Base-by-base conservation (phyloP, 1,284 basidiomycete genomes). In the Boletus sp. region DNA sequence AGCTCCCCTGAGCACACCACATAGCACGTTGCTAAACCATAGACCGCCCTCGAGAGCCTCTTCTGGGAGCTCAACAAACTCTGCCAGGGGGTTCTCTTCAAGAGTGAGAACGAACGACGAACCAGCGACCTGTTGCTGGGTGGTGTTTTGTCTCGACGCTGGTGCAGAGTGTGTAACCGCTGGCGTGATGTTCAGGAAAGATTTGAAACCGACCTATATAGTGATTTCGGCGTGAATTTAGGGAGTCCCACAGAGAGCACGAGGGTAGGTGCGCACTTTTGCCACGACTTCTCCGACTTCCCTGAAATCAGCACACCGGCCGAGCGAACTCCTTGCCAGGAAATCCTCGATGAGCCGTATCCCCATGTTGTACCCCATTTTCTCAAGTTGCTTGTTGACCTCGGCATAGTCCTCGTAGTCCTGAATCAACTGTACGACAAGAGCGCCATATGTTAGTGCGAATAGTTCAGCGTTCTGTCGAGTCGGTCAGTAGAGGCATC, bases 341-440 rank as follows among this genome's bases (percentile, higher is more conserved):
- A 99, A 97, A 68, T 99, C 96, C 67, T 99, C 96, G 54, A 99
- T 95, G 46, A 99, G 74, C 35, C 96, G 77, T 23, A 88, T 95
- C 27, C 96, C 96, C 56, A 99, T 99, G 68, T 95, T 97, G 71
- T 97, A 97, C 4, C 96, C 96, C 95, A 97, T 98, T 65, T 83
- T 83, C 57, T 90, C 87, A 3, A 90, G 79, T 61, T 90, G 86
- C 60, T 84, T 87, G 67, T 90, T 90, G 54, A 90, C 87, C 67
- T 95, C 91, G 13, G 76, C 76, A 60, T 97, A 99, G 73, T 99
- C 94, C 65, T 99, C 95, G 64, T 98, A 99, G 70, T 99, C 96
- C 67, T 98, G 95, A 59, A 99, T 93, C 53, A 99, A 81, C 72
- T 99, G 96, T 30, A 98, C 93, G 42, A 99, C 96, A 40, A 99